phyloP scores from a whole-genome alignment of 371 early-diverging fungal genomes.

The Choanephora cucurbitarum region DNA sequence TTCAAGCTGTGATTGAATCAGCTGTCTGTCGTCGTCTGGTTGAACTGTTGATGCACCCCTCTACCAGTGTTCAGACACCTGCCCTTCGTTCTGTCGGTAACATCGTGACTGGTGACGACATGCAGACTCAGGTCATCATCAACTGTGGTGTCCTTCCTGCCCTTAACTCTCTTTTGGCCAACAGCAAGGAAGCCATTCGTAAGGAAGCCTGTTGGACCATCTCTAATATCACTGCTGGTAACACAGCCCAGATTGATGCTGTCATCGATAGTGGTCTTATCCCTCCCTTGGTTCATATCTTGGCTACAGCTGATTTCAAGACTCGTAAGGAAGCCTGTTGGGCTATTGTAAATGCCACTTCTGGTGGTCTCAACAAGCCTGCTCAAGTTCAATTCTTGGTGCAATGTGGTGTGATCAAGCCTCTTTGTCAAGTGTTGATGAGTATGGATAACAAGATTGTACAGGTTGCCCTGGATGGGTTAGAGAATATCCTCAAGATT shows the following conservation, averaged over 20 bases:
- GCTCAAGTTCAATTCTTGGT: conserved; percentile 93
- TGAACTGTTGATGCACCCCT: conserved; percentile 88
- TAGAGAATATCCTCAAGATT: conserved; percentile 97
- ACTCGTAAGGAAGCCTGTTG: conserved; percentile 99
- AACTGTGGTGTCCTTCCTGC: conserved; percentile 88
- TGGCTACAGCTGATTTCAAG: conserved; percentile 92
- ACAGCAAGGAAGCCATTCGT: conserved; percentile 92
- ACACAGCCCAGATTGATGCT: conserved; percentile 90
- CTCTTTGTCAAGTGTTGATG: conserved; percentile 91
- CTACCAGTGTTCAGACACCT: conserved; percentile 93
- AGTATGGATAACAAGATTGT: conserved; percentile 93
- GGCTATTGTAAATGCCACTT: conserved; percentile 99
- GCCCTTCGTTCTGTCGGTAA: conserved; percentile 98
- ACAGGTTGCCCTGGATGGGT: conserved; percentile 95
- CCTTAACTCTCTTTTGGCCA: conserved; percentile 78
- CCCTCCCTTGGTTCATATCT: conserved; percentile 88
- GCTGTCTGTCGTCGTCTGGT: conserved; percentile 94
- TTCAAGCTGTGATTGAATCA: conserved; percentile 95
- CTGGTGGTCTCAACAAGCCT: conserved; percentile 87
- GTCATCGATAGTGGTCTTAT: conserved; percentile 96
- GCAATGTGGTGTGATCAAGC: conserved; percentile 89
- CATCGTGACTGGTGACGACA: conserved; percentile 99
- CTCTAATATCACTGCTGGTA: conserved; percentile 99
- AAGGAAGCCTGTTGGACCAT: conserved; percentile 99
- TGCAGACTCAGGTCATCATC: conserved; percentile 96